These are phyloP conservation scores for Cladosporium sp. DNA, from an alignment of 2,329 filamentous ascomycete genomes.

Conservation along the genomic window DNA sequence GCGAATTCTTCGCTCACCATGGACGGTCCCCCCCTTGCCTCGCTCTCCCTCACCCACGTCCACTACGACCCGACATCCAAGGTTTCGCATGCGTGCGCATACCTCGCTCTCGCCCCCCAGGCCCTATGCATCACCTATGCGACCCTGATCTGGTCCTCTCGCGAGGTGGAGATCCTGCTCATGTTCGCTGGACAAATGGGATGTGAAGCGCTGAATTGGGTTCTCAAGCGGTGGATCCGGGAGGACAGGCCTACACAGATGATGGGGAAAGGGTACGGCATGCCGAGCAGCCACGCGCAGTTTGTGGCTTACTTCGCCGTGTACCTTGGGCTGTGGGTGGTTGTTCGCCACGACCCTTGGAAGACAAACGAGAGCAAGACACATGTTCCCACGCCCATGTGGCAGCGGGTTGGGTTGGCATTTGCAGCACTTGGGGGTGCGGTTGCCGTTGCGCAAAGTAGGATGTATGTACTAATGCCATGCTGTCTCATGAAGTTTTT, in stretches of 20 bases:
- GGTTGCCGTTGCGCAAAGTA: slow-evolving; percentile 68
- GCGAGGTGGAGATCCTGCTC: slow-evolving; percentile 83
- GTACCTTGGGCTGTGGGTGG: slow-evolving; percentile 79
- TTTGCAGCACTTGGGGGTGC: slow-evolving; percentile 43
- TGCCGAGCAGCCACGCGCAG: slow-evolving; percentile 94
- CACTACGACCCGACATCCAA: slow-evolving; percentile 91
- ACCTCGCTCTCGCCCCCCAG: slow-evolving; percentile 91
- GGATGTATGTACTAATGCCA: slow-evolving; percentile 62
- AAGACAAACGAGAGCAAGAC: slow-evolving; percentile 27
- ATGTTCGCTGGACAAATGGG: slow-evolving; percentile 90
- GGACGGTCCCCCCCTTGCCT: slow-evolving; percentile 63
- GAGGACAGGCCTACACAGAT: slow-evolving; percentile 82
- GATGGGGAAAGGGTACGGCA: slow-evolving; percentile 92
- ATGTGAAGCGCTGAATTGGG: slow-evolving; percentile 89
- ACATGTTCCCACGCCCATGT: slow-evolving; percentile 58
- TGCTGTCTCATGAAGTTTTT: background rate
- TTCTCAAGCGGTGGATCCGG: slow-evolving; percentile 85
- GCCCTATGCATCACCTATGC: slow-evolving; percentile 87
- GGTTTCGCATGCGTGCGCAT: slow-evolving; percentile 84
- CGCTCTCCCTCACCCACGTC: slow-evolving; percentile 87
- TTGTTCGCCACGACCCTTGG: slow-evolving; percentile 70
- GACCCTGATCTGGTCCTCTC: slow-evolving; percentile 85
- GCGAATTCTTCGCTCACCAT: slow-evolving; percentile 33
- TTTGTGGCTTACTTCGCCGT: slow-evolving; percentile 91
- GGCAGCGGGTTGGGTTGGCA: slow-evolving; percentile 60